Evolutionary conservation across 2,329 filamentous ascomycete species (phyloP), one percentile per base, ranked within the genome.

Genomic region (Sporothrix luriei): DNA sequence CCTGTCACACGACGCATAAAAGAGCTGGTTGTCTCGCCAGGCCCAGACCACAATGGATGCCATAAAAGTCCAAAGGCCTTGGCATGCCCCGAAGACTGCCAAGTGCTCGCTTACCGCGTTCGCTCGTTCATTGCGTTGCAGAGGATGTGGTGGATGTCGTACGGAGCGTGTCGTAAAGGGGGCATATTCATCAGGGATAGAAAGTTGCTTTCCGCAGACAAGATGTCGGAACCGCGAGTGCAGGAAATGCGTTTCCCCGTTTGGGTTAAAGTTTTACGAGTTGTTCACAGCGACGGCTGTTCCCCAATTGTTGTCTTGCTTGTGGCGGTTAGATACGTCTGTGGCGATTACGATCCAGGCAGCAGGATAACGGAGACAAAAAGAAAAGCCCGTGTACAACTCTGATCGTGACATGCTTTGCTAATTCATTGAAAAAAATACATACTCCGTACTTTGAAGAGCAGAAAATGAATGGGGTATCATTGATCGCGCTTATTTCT

Each of bases 391-490:
- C 40, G 10, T 14, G 29, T 33, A 48, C 24, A 13, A 10, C 38
- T 19, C 38, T 19, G 33, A 21, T 19, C 2, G 6, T 11, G 7
- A 19, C n/a, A n/a, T 10, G 19, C 9, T 24, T 24, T 24, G 24
- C 7, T 24, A 43, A 4, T 43, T n/a, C 4, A 14, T 33, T 62
- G 57, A 49, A 13, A 13, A 46, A 46, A 26, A 26, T 26, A n/a
- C 1, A 33, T 24, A 13, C 10, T n/a, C 9, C 24, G 46, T n/a
- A 33, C 9, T 24, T 33, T 33, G 33, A 33, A 33, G 29, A 33
- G 40, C 6, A 48, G 24, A 19, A 49, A 48, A 49, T 46, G 11
- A n/a, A n/a, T n/a, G 33, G 59, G 61, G 61, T 64, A 64, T 64
- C 61, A 49, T 64, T 33, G 19, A 64, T 33, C 19, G 61, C 24